phyloP scores from a whole-genome alignment of 2,329 filamentous ascomycete species.

The Xylariaceae sp. region DNA sequence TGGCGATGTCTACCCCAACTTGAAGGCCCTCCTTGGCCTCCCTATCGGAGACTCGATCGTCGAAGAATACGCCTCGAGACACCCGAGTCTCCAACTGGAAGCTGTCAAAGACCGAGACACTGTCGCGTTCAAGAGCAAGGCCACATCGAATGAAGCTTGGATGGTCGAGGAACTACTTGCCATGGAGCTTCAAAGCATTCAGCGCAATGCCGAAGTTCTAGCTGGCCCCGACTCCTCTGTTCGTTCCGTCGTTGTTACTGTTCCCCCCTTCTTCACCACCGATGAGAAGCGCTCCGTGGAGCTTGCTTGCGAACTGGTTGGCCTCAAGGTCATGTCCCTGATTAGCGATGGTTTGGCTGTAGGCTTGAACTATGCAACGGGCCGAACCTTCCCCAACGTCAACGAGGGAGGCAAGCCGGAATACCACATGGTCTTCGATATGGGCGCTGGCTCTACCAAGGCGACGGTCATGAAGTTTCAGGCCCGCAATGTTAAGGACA shows the following conservation, averaged over 20 bases:
- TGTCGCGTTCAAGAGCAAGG: conserved; percentile 74
- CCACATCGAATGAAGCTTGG: conserved; percentile 58
- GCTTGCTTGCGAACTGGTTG: conserved; percentile 79
- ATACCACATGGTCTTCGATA: conserved; percentile 90
- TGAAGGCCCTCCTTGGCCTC: conserved; percentile 86
- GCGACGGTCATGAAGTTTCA: conserved; percentile 89
- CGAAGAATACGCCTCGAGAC: conserved; percentile 65
- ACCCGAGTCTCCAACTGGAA: conserved; percentile 71
- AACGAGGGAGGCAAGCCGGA: conserved; percentile 82
- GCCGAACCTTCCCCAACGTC: conserved; percentile 78
- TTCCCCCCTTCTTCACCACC: conserved; percentile 83
- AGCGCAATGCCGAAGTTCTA: conserved; percentile 77
- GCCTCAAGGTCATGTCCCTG: conserved; percentile 76
- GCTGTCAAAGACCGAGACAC: conserved; percentile 58
- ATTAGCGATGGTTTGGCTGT: conserved; percentile 89
- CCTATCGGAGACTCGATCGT: conserved; percentile 55
- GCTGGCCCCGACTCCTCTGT: conserved; percentile 71
- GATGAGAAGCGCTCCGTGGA: conserved; percentile 86
- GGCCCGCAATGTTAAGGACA: conserved; percentile 80
- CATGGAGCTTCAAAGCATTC: conserved; percentile 92
- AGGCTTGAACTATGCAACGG: conserved; percentile 90
- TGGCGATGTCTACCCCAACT: conserved; percentile 87
- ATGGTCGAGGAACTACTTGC: conserved; percentile 89
- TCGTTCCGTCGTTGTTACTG: conserved; percentile 78
- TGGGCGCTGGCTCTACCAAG: conserved; percentile 92